These are phyloP conservation scores for Smithsoniella earleae DNA, from an alignment of 163 green algal genomes.

Conservation along the genomic window DNA sequence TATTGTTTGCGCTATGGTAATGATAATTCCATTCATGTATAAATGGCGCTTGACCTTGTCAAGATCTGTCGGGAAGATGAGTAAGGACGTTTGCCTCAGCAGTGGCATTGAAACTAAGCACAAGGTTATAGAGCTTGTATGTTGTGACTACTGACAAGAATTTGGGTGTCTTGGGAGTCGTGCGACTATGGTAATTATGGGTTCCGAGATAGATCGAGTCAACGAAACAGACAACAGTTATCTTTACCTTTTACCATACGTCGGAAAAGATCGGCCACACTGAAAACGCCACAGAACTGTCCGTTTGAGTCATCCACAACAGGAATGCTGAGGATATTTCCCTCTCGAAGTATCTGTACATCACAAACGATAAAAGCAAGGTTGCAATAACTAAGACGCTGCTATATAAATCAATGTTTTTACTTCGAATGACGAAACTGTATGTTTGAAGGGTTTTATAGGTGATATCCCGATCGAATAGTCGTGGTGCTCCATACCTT, in stretches of 20 bases:
- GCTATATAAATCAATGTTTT: background rate
- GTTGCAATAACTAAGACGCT: background rate
- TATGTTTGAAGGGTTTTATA: background rate
- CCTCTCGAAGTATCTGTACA: slow-evolving; percentile 9
- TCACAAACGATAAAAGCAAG: background rate
- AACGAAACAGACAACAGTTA: no score
- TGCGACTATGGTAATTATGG: no score
- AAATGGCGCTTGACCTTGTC: no score
- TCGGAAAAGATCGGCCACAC: background rate
- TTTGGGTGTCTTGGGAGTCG: no score
- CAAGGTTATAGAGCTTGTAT: no score
- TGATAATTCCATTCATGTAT: no score
- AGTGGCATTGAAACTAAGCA: no score
- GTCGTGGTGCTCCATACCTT: background rate
- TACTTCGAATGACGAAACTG: background rate
- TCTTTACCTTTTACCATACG: background rate
- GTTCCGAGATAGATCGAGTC: no score
- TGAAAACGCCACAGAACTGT: slow-evolving; percentile 16
- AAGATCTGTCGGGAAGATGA: no score
- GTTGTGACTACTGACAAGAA: no score
- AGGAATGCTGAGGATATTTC: slow-evolving; percentile 8
- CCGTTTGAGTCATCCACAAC: background rate
- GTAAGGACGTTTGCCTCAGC: no score
- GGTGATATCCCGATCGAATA: background rate
- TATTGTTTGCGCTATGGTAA: no score